These are phyloP conservation scores for Rhizopus sp. DNA, from an alignment of 371 early-diverging fungal genomes.

Conservation along the genomic window DNA sequence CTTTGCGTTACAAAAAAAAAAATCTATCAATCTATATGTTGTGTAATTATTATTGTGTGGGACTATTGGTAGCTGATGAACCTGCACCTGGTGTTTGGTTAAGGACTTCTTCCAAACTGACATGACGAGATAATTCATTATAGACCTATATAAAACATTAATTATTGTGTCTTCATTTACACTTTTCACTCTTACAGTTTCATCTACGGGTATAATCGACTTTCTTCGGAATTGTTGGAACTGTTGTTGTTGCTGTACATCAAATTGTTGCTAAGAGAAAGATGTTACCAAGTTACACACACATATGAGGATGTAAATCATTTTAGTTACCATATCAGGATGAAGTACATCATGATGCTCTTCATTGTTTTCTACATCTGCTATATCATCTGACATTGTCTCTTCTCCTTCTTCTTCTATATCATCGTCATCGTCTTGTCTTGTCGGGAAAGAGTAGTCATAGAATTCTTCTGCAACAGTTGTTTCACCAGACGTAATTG, in stretches of 20 bases:
- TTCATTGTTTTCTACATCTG: slow-evolving; percentile 30
- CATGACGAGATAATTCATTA: slow-evolving; percentile 81
- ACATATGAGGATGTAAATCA: not conserved
- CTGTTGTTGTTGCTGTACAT: slow-evolving; percentile 50
- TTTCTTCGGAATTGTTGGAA: slow-evolving; percentile 86
- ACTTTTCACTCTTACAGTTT: slow-evolving; percentile 16
- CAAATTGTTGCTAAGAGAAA: slow-evolving; percentile 64
- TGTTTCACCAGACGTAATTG: slow-evolving; percentile 18
- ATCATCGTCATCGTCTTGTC: slow-evolving; percentile 15
- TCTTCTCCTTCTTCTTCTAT: slow-evolving; percentile 22
- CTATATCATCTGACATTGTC: slow-evolving; percentile 30
- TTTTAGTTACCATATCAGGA: slow-evolving; percentile 47
- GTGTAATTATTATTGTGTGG: slow-evolving; percentile 6
- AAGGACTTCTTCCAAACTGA: slow-evolving; percentile 82
- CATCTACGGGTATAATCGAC: slow-evolving; percentile 84
- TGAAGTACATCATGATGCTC: slow-evolving; percentile 39
- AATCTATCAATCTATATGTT: not conserved
- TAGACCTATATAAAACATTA: slow-evolving; percentile 48
- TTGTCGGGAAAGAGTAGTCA: slow-evolving; percentile 33
- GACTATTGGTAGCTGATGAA: slow-evolving; percentile 23
- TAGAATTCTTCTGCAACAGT: slow-evolving; percentile 11
- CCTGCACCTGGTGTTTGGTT: slow-evolving; percentile 51
- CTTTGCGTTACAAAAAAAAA: not conserved
- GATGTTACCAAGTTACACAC: not conserved
- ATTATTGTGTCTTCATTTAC: not conserved